Conservation (phyloP, 2,329 filamentous ascomycete genomes). For the Cladophialophora yegresii region DNA sequence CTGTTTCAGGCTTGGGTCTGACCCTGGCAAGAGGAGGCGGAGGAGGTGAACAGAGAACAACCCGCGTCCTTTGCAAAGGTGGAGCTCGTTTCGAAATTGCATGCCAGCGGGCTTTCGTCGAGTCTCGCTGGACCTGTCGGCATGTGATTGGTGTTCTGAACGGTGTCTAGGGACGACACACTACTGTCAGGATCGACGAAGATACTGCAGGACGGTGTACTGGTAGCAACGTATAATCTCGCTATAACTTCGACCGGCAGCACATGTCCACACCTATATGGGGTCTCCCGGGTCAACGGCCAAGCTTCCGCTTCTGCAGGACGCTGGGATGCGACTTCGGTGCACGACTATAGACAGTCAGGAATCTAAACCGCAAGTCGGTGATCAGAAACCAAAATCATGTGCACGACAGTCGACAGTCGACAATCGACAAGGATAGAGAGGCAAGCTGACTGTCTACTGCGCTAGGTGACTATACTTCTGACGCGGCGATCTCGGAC, state of each 20-base stretch:
- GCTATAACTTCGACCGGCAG: not conserved
- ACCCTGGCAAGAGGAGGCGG: not conserved
- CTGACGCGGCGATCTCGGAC: not conserved
- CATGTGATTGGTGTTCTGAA: not conserved
- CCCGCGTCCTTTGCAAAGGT: slow-evolving; percentile 5
- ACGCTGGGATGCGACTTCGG: not conserved
- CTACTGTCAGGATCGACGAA: not conserved
- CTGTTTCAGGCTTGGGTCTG: slow-evolving; percentile 3
- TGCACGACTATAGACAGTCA: not conserved
- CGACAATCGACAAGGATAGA: not conserved
- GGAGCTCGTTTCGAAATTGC: slow-evolving; percentile 15
- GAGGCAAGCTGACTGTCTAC: not conserved
- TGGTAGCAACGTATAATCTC: not conserved
- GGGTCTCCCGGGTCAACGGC: not conserved
- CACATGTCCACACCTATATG: not conserved
- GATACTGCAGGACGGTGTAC: not conserved
- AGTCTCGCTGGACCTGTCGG: too few species aligned
- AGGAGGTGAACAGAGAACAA: not conserved
- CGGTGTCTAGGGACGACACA: not conserved
- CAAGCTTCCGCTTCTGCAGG: not conserved
- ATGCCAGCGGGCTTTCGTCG: not conserved
- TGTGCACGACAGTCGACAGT: not conserved
- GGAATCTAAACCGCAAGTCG: not conserved
- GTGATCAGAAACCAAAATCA: not conserved
- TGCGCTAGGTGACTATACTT: not conserved